Percentiles rank a stretch among this genome's conserved stretches.
Evolutionary conservation across 805 yeast species (phyloP).

Genomic region (Saccharomycopsis olivae): DNA sequence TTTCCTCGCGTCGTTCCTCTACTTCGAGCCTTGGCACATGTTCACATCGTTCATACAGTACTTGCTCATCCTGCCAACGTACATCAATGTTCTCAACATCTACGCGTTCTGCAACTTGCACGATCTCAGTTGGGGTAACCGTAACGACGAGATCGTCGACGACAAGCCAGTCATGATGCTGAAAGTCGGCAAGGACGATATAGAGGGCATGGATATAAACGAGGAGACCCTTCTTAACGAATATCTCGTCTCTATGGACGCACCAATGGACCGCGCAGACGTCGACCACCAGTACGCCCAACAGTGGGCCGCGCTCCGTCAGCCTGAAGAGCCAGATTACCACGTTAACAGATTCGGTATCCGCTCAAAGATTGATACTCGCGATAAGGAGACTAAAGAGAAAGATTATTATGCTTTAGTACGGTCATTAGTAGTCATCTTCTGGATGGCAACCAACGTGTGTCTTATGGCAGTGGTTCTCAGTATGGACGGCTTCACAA

Average conservation of each 20-base stretch:
- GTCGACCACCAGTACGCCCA: constrained; percentile 64
- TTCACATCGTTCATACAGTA: constrained; percentile 80
- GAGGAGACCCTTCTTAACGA: constrained; percentile 26
- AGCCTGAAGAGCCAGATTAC: constrained; percentile 22
- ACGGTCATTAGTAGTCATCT: constrained; percentile 77
- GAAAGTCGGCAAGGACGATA: constrained; percentile 54
- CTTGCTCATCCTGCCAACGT: constrained; percentile 74
- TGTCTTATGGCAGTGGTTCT: constrained; percentile 74
- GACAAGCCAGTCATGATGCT: constrained; percentile 22
- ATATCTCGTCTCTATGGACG: constrained; percentile 33
- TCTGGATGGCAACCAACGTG: constrained; percentile 85
- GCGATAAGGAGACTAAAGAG: constrained; percentile 39
- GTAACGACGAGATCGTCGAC: constrained; percentile 49
- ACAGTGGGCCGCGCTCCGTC: constrained; percentile 45
- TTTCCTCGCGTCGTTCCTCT: constrained; percentile 65
- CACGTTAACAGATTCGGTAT: constrained; percentile 29
- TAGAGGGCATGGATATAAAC: constrained; percentile 62
- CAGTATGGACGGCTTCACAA: constrained; percentile 59
- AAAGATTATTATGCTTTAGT: constrained; percentile 84
- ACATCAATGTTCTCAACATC: constrained; percentile 82
- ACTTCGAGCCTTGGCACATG: constrained; percentile 90
- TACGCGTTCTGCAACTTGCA: constrained; percentile 95
- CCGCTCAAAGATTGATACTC: constrained; percentile 23
- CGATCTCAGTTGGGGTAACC: constrained; percentile 97
- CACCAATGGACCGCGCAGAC: constrained; percentile 68